Evolutionary conservation across 768 basidiomycete genomes (phyloP).

Genomic region (Russula brevipes): DNA sequence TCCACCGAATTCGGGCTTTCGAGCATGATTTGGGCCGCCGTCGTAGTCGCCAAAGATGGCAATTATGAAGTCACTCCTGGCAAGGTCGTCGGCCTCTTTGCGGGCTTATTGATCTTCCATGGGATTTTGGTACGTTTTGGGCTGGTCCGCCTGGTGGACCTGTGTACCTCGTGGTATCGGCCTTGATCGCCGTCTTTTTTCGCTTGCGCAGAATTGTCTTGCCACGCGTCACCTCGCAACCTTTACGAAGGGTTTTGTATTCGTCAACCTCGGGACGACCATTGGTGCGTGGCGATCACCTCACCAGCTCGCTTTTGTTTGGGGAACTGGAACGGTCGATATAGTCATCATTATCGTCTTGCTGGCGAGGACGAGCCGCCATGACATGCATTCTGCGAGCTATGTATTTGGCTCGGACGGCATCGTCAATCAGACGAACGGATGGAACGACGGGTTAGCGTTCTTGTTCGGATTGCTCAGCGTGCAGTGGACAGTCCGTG

Average conservation of each 20-base stretch:
- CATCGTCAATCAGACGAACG: slow-evolving; percentile 75
- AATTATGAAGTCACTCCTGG: slow-evolving; percentile 58
- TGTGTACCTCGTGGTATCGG: not conserved
- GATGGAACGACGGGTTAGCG: slow-evolving; percentile 71
- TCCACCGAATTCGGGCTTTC: slow-evolving; percentile 82
- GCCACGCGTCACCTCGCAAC: slow-evolving; percentile 70
- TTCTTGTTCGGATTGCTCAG: slow-evolving; percentile 81
- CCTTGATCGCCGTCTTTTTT: not conserved
- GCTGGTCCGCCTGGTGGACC: not conserved
- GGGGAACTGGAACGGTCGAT: not conserved
- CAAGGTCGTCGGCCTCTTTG: slow-evolving; percentile 74
- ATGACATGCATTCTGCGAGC: slow-evolving; percentile 72
- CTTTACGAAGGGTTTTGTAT: slow-evolving; percentile 74
- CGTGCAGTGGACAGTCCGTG: slow-evolving; percentile 82
- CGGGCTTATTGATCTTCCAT: slow-evolving; percentile 69
- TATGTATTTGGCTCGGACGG: slow-evolving; percentile 78
- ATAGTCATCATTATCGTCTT: slow-evolving; percentile 81
- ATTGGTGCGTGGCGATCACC: slow-evolving; percentile 41
- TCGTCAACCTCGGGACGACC: slow-evolving; percentile 81
- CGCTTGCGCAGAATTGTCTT: slow-evolving; percentile 50
- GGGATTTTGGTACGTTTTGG: slow-evolving; percentile 52
- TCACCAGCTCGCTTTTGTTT: not conserved
- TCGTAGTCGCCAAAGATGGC: slow-evolving; percentile 55
- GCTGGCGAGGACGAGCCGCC: slow-evolving; percentile 63
- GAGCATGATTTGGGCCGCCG: slow-evolving; percentile 77